Evolutionary conservation across 176 grass and related monocot species (phyloP), one percentile per base, ranked within the genome.

Genomic region (Neostapfia colusana): DNA sequence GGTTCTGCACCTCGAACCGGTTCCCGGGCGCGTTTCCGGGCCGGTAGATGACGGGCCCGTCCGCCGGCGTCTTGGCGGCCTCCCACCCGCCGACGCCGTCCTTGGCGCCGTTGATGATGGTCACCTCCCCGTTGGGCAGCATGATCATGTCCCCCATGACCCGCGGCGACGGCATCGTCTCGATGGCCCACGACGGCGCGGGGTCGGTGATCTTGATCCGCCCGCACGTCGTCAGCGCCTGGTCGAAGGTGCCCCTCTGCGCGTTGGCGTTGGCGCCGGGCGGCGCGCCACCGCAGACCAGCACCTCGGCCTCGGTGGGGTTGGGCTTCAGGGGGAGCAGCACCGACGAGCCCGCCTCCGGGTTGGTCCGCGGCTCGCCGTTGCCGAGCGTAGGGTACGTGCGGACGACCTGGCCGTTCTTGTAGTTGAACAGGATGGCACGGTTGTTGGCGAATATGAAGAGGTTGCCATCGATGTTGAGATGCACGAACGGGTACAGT

Each of bases 111-210:
- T 95, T 95, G 63, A 95, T 65, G 67, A 95, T 87, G 40, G 50
- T 58, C 51, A 91, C 92, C 59, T 89, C 89, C 25, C 92, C 86
- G 45, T 88, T 89, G 15, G 92, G 92, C 8, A 95, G 78, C 81
- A 89, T 38, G 73, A 95, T 50, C 86, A 95, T 89, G 86, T 95
- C 92, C 6, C 92, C 92, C 92, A 95, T 95, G 26, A 95, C 92
- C 54, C 92, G 77, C 67, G 78, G 83, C 77, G 56, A 82, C 65
- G 92, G 86, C 92, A 95, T 95, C 40, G 65, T 77, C 78, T 91
- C 89, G 74, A 91, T 37, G 27, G 72, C 41, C 92, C 92, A 95
- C 56, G 86, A 18, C 75, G 92, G 78, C 1, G 70, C 35, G 0
- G n/a, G 7, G 64, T 95, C 92, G 12, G 89, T 89, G 74, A 95